A percentile compares a stretch with the other conserved stretches of the same genome.
Conservation (phyloP, 2,329 filamentous ascomycete species). For the Trichophyton equinum region DNA sequence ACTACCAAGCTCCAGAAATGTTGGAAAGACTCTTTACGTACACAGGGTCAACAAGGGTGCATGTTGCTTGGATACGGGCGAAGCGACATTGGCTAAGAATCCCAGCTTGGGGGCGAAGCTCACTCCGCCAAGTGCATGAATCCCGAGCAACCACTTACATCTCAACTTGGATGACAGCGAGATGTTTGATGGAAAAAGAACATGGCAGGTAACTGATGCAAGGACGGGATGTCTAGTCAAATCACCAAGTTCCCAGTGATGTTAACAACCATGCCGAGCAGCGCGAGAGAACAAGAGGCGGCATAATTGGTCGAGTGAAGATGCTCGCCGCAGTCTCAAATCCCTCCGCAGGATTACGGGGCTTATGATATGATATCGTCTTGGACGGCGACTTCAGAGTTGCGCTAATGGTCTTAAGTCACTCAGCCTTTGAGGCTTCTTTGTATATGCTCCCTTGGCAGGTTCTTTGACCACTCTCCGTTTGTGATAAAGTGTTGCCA, state of each 20-base stretch:
- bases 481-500: background rate
- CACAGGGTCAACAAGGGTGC: too few relatives aligned
- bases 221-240: background rate
- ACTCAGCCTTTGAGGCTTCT: background rate
- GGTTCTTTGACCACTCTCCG: background rate
- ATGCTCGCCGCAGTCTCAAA: background rate
- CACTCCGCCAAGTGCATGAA: background rate
- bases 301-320: background rate
- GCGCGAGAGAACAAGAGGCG: too few relatives aligned
- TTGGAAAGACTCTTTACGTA: background rate
- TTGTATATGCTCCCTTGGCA: background rate
- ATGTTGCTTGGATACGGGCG: background rate
- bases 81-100: background rate
- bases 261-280: background rate
- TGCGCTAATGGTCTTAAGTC: background rate
- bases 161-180: background rate
- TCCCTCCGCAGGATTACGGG: constrained; percentile 2
- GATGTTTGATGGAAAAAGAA: background rate
- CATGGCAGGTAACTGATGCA: background rate
- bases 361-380: too few relatives aligned
- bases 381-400: background rate
- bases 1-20: background rate
- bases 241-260: background rate
- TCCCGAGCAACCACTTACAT: background rate
- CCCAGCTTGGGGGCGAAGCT: background rate